Evolutionary conservation across 495 filamentous ascomycete species (phyloP).

Genomic region (Penicillium coffeae): DNA sequence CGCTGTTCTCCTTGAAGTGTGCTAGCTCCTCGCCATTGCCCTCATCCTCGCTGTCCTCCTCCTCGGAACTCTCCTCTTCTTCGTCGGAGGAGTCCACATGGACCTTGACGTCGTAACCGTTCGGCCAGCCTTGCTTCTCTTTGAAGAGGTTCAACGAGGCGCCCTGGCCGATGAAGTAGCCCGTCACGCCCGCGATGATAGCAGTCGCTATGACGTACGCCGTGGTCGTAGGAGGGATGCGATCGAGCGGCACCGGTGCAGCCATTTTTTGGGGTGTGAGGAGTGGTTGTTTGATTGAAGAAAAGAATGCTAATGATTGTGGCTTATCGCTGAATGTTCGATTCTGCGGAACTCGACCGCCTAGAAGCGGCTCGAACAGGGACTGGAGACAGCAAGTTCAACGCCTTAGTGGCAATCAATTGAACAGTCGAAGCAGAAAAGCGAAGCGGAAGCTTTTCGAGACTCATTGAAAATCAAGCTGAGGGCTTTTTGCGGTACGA

Average conservation of each 20-base stretch:
- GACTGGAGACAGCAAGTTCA: neutral
- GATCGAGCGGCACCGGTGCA: conserved; percentile 32
- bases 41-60: conserved; percentile 35
- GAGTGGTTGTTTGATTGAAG: neutral
- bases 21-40: conserved; percentile 41
- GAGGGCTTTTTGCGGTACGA: too few species aligned
- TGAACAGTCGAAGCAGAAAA: too few species aligned
- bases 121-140: conserved; percentile 46
- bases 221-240: conserved; percentile 41
- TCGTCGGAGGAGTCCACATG: conserved; percentile 46
- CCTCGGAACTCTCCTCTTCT: conserved; percentile 24
- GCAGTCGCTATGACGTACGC: conserved; percentile 58
- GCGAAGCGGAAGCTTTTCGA: too few species aligned
- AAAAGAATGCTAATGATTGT: neutral
- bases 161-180: conserved; percentile 61
- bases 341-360: neutral
- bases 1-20: conserved; percentile 49
- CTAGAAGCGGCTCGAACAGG: neutral
- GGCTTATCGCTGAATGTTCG: neutral
- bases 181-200: conserved; percentile 60
- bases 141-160: conserved; percentile 46
- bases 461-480: too few species aligned
- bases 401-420: too few species aligned
- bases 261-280: conserved; percentile 30
- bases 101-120: conserved; percentile 49